Percentiles rank a stretch among this genome's conserved stretches.
phyloP scores from a whole-genome alignment of 768 basidiomycete species.

The Boletus reticuloceps region DNA sequence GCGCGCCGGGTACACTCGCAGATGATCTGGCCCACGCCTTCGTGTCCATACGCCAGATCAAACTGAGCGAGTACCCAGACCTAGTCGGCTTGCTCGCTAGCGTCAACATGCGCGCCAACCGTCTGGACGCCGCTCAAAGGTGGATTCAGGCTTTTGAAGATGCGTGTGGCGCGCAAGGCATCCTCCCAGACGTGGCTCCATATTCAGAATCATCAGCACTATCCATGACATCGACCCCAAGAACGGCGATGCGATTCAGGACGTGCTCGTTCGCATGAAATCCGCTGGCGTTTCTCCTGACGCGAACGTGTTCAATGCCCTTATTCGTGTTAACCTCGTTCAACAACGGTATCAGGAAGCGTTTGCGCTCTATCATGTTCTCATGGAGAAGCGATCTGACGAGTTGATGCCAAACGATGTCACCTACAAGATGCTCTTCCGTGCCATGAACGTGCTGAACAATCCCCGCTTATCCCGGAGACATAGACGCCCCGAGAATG shows the following conservation, averaged over 20 bases:
- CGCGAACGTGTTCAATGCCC: conserved; percentile 44
- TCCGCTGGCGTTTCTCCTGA: conserved; percentile 37
- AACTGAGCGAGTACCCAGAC: conserved; percentile 28
- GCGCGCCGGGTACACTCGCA: conserved; percentile 10
- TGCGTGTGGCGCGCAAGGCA: conserved; percentile 17
- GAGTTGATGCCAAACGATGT: conserved; percentile 38
- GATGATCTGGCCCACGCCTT: conserved; percentile 25
- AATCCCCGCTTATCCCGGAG: conserved; percentile 23
- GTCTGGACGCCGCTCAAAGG: conserved; percentile 27
- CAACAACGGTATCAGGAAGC: conserved; percentile 33
- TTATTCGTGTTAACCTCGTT: conserved; percentile 42
- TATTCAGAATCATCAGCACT: conserved; percentile 41
- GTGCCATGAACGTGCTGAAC: conserved; percentile 19
- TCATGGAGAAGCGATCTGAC: conserved; percentile 34
- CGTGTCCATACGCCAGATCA: conserved; percentile 12
- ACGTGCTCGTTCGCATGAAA: conserved; percentile 40
- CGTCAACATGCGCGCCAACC: conserved; percentile 33
- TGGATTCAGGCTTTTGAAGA: conserved; percentile 30
- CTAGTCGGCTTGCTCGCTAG: conserved; percentile 39
- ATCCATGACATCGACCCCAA: conserved; percentile 31
- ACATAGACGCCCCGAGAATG: conserved; percentile 16
- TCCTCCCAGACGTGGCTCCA: conserved; percentile 21
- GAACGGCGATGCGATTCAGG: conserved; percentile 32
- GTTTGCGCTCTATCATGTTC: conserved; percentile 42
- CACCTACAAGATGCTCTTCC: conserved; percentile 47